Conservation (phyloP, 768 basidiomycete species). For the Lanmaoa pseudosensibilis region DNA sequence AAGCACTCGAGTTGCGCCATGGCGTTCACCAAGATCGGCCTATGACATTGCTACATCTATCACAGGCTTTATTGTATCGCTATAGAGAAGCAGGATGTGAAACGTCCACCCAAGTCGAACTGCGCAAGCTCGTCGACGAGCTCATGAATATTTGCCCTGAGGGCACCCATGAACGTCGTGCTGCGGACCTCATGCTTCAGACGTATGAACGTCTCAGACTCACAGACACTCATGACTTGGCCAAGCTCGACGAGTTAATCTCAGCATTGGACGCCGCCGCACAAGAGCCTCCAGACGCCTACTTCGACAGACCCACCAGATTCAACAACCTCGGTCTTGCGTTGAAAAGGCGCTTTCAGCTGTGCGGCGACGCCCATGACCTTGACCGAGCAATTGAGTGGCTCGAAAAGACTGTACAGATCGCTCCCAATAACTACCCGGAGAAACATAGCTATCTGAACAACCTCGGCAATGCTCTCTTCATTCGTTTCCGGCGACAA, state of each 20-base stretch:
- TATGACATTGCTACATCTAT: conserved; percentile 3
- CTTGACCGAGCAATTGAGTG: background rate
- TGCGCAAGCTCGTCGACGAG: background rate
- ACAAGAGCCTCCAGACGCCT: background rate
- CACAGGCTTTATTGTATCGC: conserved; percentile 9
- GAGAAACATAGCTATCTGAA: background rate
- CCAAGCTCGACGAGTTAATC: background rate
- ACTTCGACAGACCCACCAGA: conserved; percentile 1
- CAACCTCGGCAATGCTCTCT: background rate
- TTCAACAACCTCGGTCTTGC: conserved; percentile 1
- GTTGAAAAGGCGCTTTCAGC: background rate
- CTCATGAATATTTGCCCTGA: background rate
- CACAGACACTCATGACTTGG: background rate
- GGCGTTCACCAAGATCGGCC: conserved; percentile 7
- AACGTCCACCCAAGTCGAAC: background rate
- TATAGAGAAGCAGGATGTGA: background rate
- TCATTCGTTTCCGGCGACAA: background rate
- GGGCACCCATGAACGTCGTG: conserved; percentile 2
- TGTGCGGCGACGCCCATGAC: background rate
- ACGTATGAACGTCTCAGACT: background rate
- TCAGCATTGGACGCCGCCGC: background rate
- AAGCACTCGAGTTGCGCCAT: conserved; percentile 4
- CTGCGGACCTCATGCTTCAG: conserved; percentile 2
- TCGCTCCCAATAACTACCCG: background rate
- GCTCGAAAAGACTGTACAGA: background rate